These are phyloP conservation scores for Bryoglossum gracile DNA, from an alignment of 495 filamentous ascomycete species.

Conservation along the genomic window DNA sequence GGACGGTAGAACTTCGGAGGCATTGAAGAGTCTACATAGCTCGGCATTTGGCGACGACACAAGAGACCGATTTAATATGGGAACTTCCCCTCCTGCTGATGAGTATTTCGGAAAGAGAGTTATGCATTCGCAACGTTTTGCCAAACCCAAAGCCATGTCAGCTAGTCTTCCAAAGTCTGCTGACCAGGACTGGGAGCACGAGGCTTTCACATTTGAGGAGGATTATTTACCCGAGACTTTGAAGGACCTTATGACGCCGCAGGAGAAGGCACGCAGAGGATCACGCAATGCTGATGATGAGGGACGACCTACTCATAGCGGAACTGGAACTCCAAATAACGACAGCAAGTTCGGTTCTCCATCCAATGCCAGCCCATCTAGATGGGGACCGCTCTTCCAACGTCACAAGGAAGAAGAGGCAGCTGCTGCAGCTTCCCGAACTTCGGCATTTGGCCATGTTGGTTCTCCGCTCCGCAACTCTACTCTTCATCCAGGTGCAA, in stretches of 20 bases:
- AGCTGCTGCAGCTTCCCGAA: constrained; percentile 35
- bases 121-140: constrained; percentile 78
- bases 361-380: constrained; percentile 69
- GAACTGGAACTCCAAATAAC: constrained; percentile 35
- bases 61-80: constrained; percentile 43
- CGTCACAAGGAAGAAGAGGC: constrained; percentile 57
- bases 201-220: constrained; percentile 85
- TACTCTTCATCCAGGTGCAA: constrained; percentile 48
- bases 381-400: constrained; percentile 80
- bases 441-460: constrained; percentile 72
- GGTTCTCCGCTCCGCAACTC: constrained; percentile 94
- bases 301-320: constrained; percentile 41
- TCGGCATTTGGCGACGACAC: constrained; percentile 73
- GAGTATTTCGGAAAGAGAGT: constrained; percentile 63
- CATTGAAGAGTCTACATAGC: constrained; percentile 72
- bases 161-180: constrained; percentile 65
- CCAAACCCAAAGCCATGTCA: constrained; percentile 69
- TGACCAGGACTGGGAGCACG: constrained; percentile 72
- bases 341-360: constrained; percentile 75
- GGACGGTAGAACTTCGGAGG: constrained; percentile 58
- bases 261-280: constrained; percentile 77
- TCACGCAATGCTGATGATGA: constrained; percentile 65
- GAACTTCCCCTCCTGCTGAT: constrained; percentile 59
- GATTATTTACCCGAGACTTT: constrained; percentile 82
- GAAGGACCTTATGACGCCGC: constrained; percentile 85